phyloP scores from a whole-genome alignment of 1,284 basidiomycete genomes.

The Termitomyces sp. region DNA sequence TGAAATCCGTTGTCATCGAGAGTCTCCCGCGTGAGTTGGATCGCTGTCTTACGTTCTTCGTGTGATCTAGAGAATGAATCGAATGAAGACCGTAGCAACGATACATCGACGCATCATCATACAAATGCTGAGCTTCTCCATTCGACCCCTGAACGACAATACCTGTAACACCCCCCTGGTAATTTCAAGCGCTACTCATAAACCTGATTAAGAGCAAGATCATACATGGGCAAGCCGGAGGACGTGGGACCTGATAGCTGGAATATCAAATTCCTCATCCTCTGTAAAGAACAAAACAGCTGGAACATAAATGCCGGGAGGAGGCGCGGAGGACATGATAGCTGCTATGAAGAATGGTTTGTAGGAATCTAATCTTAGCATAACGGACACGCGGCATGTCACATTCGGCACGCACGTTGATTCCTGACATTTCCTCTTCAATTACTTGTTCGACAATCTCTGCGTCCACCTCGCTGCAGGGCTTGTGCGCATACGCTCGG shows the following conservation, averaged over 20 bases:
- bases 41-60: slow-evolving; percentile 53
- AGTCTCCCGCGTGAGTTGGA: slow-evolving; percentile 64
- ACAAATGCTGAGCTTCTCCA: slow-evolving; percentile 77
- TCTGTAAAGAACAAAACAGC: slow-evolving; percentile 66
- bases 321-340: slow-evolving; percentile 33
- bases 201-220: slow-evolving; percentile 1
- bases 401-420: slow-evolving; percentile 15
- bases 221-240: slow-evolving; percentile 61
- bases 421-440: slow-evolving; percentile 7
- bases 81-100: neutral
- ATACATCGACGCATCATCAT: slow-evolving; percentile 5
- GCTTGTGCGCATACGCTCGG: neutral
- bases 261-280: slow-evolving; percentile 61
- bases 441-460: neutral
- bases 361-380: slow-evolving; percentile 16
- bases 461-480: neutral
- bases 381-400: slow-evolving; percentile 12
- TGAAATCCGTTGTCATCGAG: slow-evolving; percentile 71
- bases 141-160: slow-evolving; percentile 76
- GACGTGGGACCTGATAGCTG: slow-evolving; percentile 56
- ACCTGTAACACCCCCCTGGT: slow-evolving; percentile 63
- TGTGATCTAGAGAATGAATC: slow-evolving; percentile 27
- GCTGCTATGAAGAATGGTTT: neutral
- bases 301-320: slow-evolving; percentile 68
- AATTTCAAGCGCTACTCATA: slow-evolving; percentile 5